phyloP scores from a whole-genome alignment of 208 protist species.

The Acanthamoeba castellanii region DNA sequence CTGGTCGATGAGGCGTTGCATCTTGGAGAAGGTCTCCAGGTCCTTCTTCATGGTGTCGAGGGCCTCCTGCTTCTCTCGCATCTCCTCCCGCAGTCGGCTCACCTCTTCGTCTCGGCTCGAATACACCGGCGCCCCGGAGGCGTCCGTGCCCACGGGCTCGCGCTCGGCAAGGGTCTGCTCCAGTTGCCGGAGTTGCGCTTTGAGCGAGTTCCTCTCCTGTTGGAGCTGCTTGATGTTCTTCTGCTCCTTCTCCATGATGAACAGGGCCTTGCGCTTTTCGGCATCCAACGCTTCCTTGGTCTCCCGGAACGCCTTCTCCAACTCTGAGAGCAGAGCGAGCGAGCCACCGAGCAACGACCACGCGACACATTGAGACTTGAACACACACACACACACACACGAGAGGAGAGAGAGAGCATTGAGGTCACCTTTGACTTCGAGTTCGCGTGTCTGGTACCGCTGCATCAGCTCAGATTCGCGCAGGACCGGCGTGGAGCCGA shows the following conservation, averaged over 20 bases:
- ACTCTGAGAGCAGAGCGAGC: background rate
- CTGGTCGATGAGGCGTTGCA: slow-evolving; percentile 19
- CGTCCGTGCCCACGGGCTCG: background rate
- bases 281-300: slow-evolving; percentile 18
- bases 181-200: background rate
- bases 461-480: background rate
- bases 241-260: slow-evolving; percentile 42
- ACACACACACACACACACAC: background rate
- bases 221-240: slow-evolving; percentile 52
- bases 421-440: slow-evolving; percentile 17
- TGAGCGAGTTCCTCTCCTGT: slow-evolving; percentile 9
- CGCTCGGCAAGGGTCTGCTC: background rate
- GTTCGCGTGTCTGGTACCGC: slow-evolving; percentile 44
- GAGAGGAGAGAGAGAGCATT: background rate
- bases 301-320: slow-evolving; percentile 46
- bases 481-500: background rate
- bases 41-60: slow-evolving; percentile 29
- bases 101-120: slow-evolving; percentile 27
- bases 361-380: background rate
- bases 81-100: background rate
- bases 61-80: slow-evolving; percentile 46
- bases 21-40: background rate
- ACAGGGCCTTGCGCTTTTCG: slow-evolving; percentile 43
- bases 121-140: background rate
- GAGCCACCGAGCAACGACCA: background rate